phyloP scores from a whole-genome alignment of 441 rosid genomes.

The Erodium trifolium region DNA sequence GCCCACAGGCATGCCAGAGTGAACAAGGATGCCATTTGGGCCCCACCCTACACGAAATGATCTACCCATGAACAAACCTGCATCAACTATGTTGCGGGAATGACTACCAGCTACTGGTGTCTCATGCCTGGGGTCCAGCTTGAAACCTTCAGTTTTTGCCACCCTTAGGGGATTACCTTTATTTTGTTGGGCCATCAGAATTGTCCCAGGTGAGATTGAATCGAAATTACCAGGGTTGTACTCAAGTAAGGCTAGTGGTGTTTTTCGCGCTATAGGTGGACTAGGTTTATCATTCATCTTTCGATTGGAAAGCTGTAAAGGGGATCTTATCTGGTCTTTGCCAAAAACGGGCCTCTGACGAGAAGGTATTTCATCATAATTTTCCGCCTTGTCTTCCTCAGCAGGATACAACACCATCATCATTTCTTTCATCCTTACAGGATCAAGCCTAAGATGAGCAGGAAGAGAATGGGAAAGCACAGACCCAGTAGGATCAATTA shows the following conservation, averaged over 20 bases:
- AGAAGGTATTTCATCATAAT: conserved; percentile 29
- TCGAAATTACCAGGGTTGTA: conserved; percentile 50
- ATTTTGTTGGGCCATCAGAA: conserved; percentile 73
- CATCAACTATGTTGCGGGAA: conserved; percentile 80
- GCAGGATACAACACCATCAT: conserved; percentile 66
- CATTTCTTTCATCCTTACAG: conserved; percentile 73
- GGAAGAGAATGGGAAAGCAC: conserved; percentile 96
- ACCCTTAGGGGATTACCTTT: conserved; percentile 48
- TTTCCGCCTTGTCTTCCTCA: conserved; percentile 48
- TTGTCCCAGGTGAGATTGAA: conserved; percentile 45
- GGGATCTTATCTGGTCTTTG: conserved; percentile 38
- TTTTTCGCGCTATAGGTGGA: conserved; percentile 47
- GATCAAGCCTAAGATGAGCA: conserved; percentile 88
- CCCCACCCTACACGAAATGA: conserved; percentile 99
- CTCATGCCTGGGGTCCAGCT: conserved; percentile 52
- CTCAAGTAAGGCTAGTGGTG: conserved; percentile 74
- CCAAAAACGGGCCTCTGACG: conserved; percentile 31
- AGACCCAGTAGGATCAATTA: conserved; percentile 35
- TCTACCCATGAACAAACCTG: conserved; percentile 92
- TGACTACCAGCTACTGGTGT: conserved; percentile 65
- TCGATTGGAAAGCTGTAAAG: conserved; percentile 37
- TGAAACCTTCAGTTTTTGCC: conserved; percentile 56
- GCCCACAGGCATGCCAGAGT: conserved; percentile 59
- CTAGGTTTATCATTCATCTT: conserved; percentile 42
- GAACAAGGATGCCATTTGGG: conserved; percentile 86